These are phyloP conservation scores for Thermomucor indicae-seudaticae DNA, from an alignment of 371 early-diverging fungal genomes.

Conservation along the genomic window DNA sequence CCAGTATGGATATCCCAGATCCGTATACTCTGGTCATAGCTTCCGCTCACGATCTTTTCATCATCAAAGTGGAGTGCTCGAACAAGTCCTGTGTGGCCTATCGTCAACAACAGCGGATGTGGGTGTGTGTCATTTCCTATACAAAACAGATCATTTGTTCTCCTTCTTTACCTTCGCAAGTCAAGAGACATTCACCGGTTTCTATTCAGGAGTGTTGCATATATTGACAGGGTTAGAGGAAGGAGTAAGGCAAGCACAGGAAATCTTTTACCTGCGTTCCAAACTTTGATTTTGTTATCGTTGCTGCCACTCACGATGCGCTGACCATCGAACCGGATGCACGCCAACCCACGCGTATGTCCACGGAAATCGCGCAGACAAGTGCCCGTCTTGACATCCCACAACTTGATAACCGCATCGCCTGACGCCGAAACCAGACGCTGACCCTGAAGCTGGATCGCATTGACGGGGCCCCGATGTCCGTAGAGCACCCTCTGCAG, in stretches of 20 bases:
- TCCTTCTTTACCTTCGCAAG: conserved; percentile 29
- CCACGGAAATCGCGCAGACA: conserved; percentile 68
- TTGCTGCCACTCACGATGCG: conserved; percentile 90
- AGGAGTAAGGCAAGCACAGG: neutral
- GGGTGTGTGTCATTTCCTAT: neutral
- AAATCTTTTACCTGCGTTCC: conserved; percentile 68
- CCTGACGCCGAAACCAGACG: conserved; percentile 84
- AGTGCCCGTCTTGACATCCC: conserved; percentile 73
- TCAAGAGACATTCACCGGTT: conserved; percentile 71
- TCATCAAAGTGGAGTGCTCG: conserved; percentile 79
- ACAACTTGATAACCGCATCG: conserved; percentile 81
- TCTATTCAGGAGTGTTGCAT: conserved; percentile 12
- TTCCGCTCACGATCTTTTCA: conserved; percentile 43
- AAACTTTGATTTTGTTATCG: conserved; percentile 92
- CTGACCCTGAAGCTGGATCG: conserved; percentile 67
- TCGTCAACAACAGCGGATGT: conserved; percentile 20
- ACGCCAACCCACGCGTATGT: conserved; percentile 85
- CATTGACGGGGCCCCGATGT: conserved; percentile 87
- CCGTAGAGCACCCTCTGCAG: conserved; percentile 67
- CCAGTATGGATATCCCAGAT: conserved; percentile 80
- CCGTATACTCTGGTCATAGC: conserved; percentile 95
- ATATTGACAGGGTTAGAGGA: conserved; percentile 1
- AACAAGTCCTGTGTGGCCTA: conserved; percentile 88
- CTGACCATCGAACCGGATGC: conserved; percentile 90
- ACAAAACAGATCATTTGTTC: neutral